Base-by-base conservation (phyloP, 306 rosid species). In the Castanea mollissima region DNA sequence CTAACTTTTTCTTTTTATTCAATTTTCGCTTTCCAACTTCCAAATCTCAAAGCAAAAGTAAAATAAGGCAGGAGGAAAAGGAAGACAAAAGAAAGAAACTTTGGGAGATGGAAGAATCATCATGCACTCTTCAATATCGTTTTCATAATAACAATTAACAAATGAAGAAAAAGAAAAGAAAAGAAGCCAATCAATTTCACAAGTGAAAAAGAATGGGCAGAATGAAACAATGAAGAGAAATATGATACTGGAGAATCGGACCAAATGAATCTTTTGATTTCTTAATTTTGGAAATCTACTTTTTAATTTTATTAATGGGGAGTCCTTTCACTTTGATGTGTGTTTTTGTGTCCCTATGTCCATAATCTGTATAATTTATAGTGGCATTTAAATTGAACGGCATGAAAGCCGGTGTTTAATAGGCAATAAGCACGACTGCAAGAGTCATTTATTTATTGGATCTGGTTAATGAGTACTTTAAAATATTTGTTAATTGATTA, bases 261-360 rank as follows among this genome's bases (percentile, higher is more conserved):
- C 52, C 46, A n/a, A 34, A 29, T 68, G 72, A 68, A 68, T 68
- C 52, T 68, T 65, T 34, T 34, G 27, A n/a, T 68, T 68, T 68
- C 52, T 68, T 68, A 68, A n/a, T 68, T 68, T 11, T 16, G 29
- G 52, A 68, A 8, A 5, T 68, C 15, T 2, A 34, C 52, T 67
- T 35, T 67, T 6, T 18, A 4, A 32, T 34, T n/a, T 67, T 19
- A 18, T 34, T n/a, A 67, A 35, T 35, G 52, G 51, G 23, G 52
- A 34, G 25, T 67, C 51, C 35, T 34, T 35, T 35, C 72, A 19
- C 25, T 10, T 67, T 67, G 72, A 35, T 19, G 72, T 9, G 11
- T 63, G 25, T 18, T 65, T 65, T 7, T 65, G 5, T 65, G 46
- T 21, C 14, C 13, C 68, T 25, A 11, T 60, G 19, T 60, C 68